Percentiles rank a stretch among this genome's conserved stretches.
Conservation (phyloP, 2,329 filamentous ascomycete species). For the Fusarium equiseti region DNA sequence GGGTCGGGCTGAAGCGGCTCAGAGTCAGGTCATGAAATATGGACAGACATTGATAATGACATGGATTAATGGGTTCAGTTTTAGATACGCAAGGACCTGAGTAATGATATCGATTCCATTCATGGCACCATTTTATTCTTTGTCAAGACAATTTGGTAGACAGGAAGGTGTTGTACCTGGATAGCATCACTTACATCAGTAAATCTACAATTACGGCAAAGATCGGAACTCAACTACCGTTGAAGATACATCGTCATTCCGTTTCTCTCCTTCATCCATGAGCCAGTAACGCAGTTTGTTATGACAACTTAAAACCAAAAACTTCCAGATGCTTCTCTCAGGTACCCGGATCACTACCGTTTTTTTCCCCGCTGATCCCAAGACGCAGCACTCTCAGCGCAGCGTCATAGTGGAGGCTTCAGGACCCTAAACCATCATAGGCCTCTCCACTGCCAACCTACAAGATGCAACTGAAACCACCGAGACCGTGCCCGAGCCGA, state of each 20-base stretch:
- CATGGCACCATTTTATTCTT: background rate
- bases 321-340: constrained; percentile 29
- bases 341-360: constrained; percentile 24
- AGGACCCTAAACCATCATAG: constrained; percentile 22
- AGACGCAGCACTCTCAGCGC: background rate
- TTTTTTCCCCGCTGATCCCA: constrained; percentile 22
- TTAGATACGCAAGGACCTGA: background rate
- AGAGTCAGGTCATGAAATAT: constrained; percentile 43
- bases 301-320: background rate
- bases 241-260: constrained; percentile 4
- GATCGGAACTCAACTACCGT: constrained; percentile 11
- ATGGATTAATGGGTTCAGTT: constrained; percentile 22
- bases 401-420: constrained; percentile 40
- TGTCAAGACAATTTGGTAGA: background rate
- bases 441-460: constrained; percentile 21
- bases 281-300: background rate
- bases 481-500: constrained; percentile 39
- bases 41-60: constrained; percentile 21
- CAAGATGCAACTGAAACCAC: constrained; percentile 30
- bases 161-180: background rate
- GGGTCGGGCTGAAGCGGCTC: constrained; percentile 38
- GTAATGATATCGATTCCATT: background rate
- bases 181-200: constrained; percentile 19
- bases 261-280: constrained; percentile 28
- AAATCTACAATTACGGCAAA: constrained; percentile 12